Evolutionary conservation across 371 early-diverging fungal species (phyloP).

Genomic region (Sporodiniella umbellata): DNA sequence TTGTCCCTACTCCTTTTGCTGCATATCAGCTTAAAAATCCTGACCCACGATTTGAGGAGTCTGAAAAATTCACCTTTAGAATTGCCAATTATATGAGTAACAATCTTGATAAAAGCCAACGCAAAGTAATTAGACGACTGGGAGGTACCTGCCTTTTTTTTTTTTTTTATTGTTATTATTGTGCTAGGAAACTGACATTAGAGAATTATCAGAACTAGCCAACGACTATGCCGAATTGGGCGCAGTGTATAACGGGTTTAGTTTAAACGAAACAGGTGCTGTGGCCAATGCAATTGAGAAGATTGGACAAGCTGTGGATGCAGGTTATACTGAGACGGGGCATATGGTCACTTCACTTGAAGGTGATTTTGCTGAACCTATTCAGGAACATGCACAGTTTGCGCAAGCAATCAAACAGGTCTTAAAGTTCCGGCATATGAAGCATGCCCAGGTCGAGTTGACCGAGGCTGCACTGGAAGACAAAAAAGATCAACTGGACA

Average conservation of each 20-base stretch:
- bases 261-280: slow-evolving; percentile 73
- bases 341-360: slow-evolving; percentile 63
- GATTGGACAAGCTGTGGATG: slow-evolving; percentile 89
- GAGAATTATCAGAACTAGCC: slow-evolving; percentile 43
- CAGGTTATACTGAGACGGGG: slow-evolving; percentile 71
- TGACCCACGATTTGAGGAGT: slow-evolving; percentile 75
- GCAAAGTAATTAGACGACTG: slow-evolving; percentile 65
- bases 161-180: too few relatives aligned
- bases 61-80: slow-evolving; percentile 76
- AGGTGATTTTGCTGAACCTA: slow-evolving; percentile 75
- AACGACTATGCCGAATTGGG: slow-evolving; percentile 88
- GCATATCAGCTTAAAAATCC: slow-evolving; percentile 60
- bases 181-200: too few relatives aligned
- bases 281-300: slow-evolving; percentile 85
- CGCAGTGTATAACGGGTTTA: slow-evolving; percentile 90
- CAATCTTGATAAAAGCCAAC: slow-evolving; percentile 66
- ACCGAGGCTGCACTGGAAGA: slow-evolving; percentile 67
- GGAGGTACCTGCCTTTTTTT: too few relatives aligned
- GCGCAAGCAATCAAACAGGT: slow-evolving; percentile 83
- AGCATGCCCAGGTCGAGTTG: slow-evolving; percentile 84
- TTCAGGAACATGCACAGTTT: slow-evolving; percentile 88
- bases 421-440: slow-evolving; percentile 76
- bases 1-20: slow-evolving; percentile 59
- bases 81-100: slow-evolving; percentile 69
- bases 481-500: slow-evolving; percentile 65